Conservation (phyloP, 768 basidiomycete genomes). For the Boletus rubroflammeus region DNA sequence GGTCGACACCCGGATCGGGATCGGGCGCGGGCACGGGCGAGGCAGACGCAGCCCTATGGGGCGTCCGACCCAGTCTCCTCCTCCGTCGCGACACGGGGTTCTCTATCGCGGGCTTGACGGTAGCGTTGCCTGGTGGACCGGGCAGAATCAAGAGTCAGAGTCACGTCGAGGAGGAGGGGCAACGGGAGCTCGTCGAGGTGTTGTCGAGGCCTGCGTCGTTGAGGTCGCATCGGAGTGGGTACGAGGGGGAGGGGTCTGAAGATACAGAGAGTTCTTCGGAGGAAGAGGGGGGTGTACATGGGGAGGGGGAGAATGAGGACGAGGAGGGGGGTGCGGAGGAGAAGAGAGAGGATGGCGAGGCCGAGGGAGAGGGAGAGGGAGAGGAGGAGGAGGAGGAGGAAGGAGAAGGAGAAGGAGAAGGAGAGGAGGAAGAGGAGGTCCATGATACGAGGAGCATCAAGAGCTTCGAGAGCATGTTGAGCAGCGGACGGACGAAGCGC, state of each 20-base stretch:
- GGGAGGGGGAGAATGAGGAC: constrained; percentile 10
- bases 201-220: constrained; percentile 47
- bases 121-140: constrained; percentile 48
- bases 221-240: constrained; percentile 23
- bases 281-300: background rate
- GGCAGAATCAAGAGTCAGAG: constrained; percentile 6
- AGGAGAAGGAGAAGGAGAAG: constrained; percentile 27
- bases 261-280: constrained; percentile 11
- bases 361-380: constrained; percentile 21
- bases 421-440: constrained; percentile 29
- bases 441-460: constrained; percentile 72
- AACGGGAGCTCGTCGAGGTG: constrained; percentile 54
- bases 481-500: constrained; percentile 24
- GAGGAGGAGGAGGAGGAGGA: constrained; percentile 30
- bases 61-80: constrained; percentile 51
- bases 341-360: constrained; percentile 25
- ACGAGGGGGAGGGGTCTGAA: constrained; percentile 17
- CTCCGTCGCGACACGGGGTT: constrained; percentile 75
- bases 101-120: constrained; percentile 74
- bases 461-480: constrained; percentile 88
- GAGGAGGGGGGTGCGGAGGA: constrained; percentile 27
- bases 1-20: background rate
- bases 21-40: background rate
- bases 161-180: constrained; percentile 36
- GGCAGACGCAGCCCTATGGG: constrained; percentile 20